Conservation (phyloP, 108 stramenopile species). For the Nitzschia sp. region DNA sequence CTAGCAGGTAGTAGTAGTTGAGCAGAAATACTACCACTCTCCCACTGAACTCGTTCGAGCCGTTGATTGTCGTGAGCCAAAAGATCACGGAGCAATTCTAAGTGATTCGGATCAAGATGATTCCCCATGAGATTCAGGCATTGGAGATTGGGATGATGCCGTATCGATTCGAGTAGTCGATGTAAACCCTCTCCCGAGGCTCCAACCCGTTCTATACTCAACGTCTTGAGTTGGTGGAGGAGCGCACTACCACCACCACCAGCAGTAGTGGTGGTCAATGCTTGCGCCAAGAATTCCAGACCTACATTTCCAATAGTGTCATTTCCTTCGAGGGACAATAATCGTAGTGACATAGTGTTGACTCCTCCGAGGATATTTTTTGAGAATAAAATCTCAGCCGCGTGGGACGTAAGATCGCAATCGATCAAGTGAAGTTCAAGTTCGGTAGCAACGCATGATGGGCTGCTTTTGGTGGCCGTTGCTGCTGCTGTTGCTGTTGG, state of each 20-base stretch:
- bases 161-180: background rate
- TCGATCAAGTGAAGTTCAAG: background rate
- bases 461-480: too few relatives aligned
- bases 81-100: background rate
- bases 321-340: background rate
- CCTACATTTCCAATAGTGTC: background rate
- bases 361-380: background rate
- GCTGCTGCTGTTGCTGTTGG: too few relatives aligned
- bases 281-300: background rate
- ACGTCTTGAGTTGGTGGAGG: background rate
- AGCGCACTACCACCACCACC: background rate
- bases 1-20: background rate
- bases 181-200: background rate
- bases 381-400: background rate
- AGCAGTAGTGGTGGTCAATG: background rate
- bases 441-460: too few relatives aligned
- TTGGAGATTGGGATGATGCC: background rate
- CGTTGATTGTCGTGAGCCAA: background rate
- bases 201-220: slow-evolving; percentile 1
- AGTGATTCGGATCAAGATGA: background rate
- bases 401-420: background rate
- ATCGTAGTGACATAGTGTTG: slow-evolving; percentile 4
- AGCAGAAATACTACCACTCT: background rate
- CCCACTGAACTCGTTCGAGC: slow-evolving; percentile 1
- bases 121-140: slow-evolving; percentile 1